Percentiles rank a stretch among this genome's conserved stretches.
These are phyloP conservation scores for Sporobolomyces roseus DNA, from an alignment of 768 basidiomycete genomes.

Conservation along the genomic window DNA sequence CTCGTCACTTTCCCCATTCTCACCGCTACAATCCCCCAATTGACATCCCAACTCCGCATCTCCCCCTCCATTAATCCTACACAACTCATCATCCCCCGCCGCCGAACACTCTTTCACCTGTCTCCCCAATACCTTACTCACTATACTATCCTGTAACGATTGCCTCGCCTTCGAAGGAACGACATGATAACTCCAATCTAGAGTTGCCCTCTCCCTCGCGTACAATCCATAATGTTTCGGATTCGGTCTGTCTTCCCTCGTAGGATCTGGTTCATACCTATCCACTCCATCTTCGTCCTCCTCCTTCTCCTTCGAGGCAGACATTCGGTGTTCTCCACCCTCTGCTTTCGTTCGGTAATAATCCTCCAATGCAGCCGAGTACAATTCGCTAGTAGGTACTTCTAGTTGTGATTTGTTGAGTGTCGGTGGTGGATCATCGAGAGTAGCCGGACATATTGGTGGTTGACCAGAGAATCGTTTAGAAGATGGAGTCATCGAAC, in stretches of 20 bases:
- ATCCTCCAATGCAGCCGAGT: slow-evolving; percentile 28
- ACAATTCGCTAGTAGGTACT: slow-evolving; percentile 43
- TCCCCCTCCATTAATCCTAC: slow-evolving; percentile 9
- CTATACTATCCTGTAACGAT: slow-evolving; percentile 44
- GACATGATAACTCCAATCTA: slow-evolving; percentile 46
- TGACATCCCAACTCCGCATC: slow-evolving; percentile 11
- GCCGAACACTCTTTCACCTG: slow-evolving; percentile 22
- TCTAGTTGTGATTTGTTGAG: slow-evolving; percentile 31
- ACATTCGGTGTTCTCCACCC: too few relatives aligned
- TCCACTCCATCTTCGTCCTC: slow-evolving; percentile 12
- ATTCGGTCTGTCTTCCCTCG: neutral
- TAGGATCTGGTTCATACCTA: slow-evolving; percentile 19
- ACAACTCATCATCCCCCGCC: slow-evolving; percentile 34
- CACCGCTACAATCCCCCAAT: slow-evolving; percentile 2
- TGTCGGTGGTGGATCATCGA: slow-evolving; percentile 23
- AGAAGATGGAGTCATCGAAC: slow-evolving; percentile 4
- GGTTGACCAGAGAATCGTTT: slow-evolving; percentile 18
- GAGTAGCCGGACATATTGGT: neutral
- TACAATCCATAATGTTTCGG: slow-evolving; percentile 27
- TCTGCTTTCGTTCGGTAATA: slow-evolving; percentile 15
- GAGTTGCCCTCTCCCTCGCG: slow-evolving; percentile 13
- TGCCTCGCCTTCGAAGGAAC: slow-evolving; percentile 39
- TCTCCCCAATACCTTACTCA: slow-evolving; percentile 29
- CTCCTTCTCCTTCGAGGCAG: neutral
- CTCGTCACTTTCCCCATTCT: slow-evolving; percentile 2